These are phyloP conservation scores for Mucor circinelloides DNA, from an alignment of 371 early-diverging fungal genomes.

Conservation along the genomic window DNA sequence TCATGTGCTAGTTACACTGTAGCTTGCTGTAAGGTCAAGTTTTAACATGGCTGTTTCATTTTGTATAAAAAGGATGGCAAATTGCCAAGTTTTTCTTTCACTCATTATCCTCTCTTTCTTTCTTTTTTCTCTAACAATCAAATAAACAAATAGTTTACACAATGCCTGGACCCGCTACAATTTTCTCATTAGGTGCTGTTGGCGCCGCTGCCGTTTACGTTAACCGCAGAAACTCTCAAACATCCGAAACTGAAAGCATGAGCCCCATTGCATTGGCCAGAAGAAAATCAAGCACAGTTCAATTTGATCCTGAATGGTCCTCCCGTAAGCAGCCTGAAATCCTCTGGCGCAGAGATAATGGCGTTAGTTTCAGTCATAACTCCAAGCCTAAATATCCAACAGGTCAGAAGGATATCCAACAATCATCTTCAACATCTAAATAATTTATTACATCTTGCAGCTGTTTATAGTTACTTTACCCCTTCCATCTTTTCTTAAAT, in stretches of 20 bases:
- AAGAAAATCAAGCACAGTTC: slow-evolving; percentile 34
- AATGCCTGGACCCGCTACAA: slow-evolving; percentile 49
- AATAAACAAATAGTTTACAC: not conserved
- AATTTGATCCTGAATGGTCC: slow-evolving; percentile 32
- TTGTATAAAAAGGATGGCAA: not conserved
- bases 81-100: not conserved
- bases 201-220: slow-evolving; percentile 41
- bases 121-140: not conserved
- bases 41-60: not conserved
- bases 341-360: slow-evolving; percentile 47
- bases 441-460: not conserved
- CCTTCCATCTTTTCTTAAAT: slow-evolving; percentile 8
- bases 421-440: slow-evolving; percentile 6
- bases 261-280: slow-evolving; percentile 36
- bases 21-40: not conserved
- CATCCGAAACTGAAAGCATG: slow-evolving; percentile 12
- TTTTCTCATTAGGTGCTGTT: slow-evolving; percentile 48
- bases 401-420: slow-evolving; percentile 14
- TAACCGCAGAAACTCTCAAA: slow-evolving; percentile 23
- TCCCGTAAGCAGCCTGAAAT: slow-evolving; percentile 41
- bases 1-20: not conserved
- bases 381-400: slow-evolving; percentile 37
- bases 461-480: not conserved
- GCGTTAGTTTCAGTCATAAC: slow-evolving; percentile 48
- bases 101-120: not conserved